A percentile compares a stretch with the other conserved stretches of the same genome.
Evolutionary conservation across 805 yeast genomes (phyloP).

Genomic region (Candida ulmi): DNA sequence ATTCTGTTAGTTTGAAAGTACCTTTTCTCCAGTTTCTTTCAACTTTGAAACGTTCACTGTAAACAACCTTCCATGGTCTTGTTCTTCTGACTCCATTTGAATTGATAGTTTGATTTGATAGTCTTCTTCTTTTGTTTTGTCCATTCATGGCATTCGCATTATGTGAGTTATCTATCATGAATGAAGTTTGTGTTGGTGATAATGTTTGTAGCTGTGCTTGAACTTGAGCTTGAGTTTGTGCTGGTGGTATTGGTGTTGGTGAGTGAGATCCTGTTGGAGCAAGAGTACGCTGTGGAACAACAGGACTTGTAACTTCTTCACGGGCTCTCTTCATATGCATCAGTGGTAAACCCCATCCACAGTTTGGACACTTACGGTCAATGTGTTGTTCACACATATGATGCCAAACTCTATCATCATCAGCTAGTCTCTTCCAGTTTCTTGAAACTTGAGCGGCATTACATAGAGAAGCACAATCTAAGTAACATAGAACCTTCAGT

Average conservation of each 20-base stretch:
- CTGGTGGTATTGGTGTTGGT: too few relatives aligned
- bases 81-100: constrained; percentile 32
- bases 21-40: constrained; percentile 96
- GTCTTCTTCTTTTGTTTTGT: constrained; percentile 22
- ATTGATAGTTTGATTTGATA: constrained; percentile 18
- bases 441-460: constrained; percentile 89
- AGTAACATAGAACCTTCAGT: constrained; percentile 75
- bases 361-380: constrained; percentile 93
- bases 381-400: constrained; percentile 98
- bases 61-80: constrained; percentile 94
- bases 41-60: constrained; percentile 83
- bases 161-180: constrained; percentile 10
- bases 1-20: constrained; percentile 52
- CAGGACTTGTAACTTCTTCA: constrained; percentile 26
- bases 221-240: constrained; percentile 1
- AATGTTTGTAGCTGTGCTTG: too few relatives aligned
- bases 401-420: constrained; percentile 97
- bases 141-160: constrained; percentile 19
- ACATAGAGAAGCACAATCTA: constrained; percentile 92
- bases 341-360: constrained; percentile 98
- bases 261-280: too few relatives aligned
- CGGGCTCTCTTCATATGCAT: constrained; percentile 81
- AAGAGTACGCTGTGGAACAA: constrained; percentile 6
- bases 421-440: constrained; percentile 85
- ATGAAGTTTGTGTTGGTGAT: constrained; percentile 9